Base-by-base conservation (phyloP, 2,329 filamentous ascomycete genomes). In the Fusarium lateritium region DNA sequence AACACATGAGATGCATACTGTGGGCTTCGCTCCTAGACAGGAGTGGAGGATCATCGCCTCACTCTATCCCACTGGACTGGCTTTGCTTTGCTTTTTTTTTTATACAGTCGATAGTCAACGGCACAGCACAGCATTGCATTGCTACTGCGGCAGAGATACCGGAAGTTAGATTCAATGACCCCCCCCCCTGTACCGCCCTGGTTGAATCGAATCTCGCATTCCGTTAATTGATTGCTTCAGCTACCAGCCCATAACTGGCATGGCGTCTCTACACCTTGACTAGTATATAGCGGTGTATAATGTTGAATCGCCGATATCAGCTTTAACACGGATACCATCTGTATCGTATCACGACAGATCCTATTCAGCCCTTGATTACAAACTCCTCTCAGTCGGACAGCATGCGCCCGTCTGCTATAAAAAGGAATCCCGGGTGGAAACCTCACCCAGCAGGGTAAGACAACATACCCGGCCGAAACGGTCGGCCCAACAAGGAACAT, bases 11-110 rank as follows among this genome's bases (percentile, higher is more conserved):
- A 62, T 56, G 44, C 40, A 24, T 57, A 54, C 33, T 39, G 45
- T 44, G 60, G 62, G 34, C 40, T 54, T 39, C 28, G 28, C 28
- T 31, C 13, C 9, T 11, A 31, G 10, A 31, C 28, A 31, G 9
- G 28, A 31, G 28, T 31, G 28, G 39, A 42, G 38, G 38, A 42
- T 62, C 55, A 43, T 58, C 62, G 71, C 71, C 71, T 73, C 69
- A 71, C 69, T 73, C 42, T 61, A 15, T 42, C 45, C 31, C 40
- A 47, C 57, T 51, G 44, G 60, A 45, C 28, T 53, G 44, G 49
- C 24, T 19, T 42, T 6, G 28, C 24, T 26, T 42, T 51, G 26
- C 49, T 58, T 52, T 19, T 39, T 19, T 17, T 31, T 31, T 31
- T 13, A 11, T 31, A 31, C 10, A 13, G 28, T 31, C 28, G 28